Conservation (phyloP, 2,329 filamentous ascomycete genomes). For the Stachybotrys echinatus region DNA sequence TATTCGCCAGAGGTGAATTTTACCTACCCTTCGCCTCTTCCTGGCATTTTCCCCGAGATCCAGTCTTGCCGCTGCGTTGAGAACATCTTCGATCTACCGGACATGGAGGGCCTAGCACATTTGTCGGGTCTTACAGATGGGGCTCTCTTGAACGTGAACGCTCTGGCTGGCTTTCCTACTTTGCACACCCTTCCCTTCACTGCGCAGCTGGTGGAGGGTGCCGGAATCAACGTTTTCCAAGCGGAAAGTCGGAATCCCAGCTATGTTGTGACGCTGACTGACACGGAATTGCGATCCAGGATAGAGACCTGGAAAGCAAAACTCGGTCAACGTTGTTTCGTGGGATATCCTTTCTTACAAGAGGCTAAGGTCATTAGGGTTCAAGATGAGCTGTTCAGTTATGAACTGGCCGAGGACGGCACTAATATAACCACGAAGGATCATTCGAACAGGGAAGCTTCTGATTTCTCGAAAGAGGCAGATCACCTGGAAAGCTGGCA, state of each 20-base stretch:
- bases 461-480: constrained; percentile 80
- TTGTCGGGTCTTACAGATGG: constrained; percentile 79
- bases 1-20: constrained; percentile 75
- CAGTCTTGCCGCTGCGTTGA: constrained; percentile 84
- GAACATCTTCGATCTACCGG: constrained; percentile 93
- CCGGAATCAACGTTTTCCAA: constrained; percentile 92
- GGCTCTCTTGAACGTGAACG: constrained; percentile 72
- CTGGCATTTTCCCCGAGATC: constrained; percentile 86
- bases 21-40: constrained; percentile 79
- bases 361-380: constrained; percentile 87
- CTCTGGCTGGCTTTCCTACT: constrained; percentile 91
- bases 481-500: constrained; percentile 80
- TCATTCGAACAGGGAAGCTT: constrained; percentile 70
- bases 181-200: constrained; percentile 80
- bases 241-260: constrained; percentile 95
- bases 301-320: constrained; percentile 70
- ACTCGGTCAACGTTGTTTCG: constrained; percentile 79
- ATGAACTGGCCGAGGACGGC: constrained; percentile 63
- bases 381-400: constrained; percentile 91
- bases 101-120: constrained; percentile 82
- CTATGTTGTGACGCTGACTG: constrained; percentile 81
- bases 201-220: constrained; percentile 64
- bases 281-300: constrained; percentile 66
- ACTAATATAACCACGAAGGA: constrained; percentile 61
- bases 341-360: constrained; percentile 92